Evolutionary conservation across 257 asterid species (phyloP), one percentile per base, ranked within the genome.

Genomic region (Salvia miltiorrhiza): DNA sequence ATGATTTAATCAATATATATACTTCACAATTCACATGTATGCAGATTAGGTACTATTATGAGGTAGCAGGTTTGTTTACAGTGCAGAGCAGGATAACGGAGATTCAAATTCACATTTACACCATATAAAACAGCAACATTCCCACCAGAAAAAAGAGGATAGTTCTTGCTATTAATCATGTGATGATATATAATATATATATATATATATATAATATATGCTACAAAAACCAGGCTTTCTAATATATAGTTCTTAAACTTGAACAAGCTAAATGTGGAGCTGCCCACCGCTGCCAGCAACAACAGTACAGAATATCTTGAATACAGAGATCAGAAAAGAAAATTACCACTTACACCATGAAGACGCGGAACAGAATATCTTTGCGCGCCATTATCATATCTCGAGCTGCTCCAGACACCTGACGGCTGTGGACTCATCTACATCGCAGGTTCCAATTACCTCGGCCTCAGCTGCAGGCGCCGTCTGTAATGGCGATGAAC

Each of bases 331-430:
- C 1, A 24, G 6, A 20, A 21, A 13, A 13, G 26, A 52, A 52
- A 52, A 52, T 19, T 52, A 52, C 58, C 58, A 21, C 57, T 23
- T 8, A 11, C 44, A 33, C 19, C 19, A n/a, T 4, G 21, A 62
- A 13, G 23, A 40, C 5, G 23, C 40, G 9, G 44, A 57, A 14
- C 23, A 60, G n/a, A 16, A 9, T 19, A 40, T 62, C 8, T 37
- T 50, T 9, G 37, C 14, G 30, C 21, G 40, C 28, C 58, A 41
- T 12, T 62, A 59, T 85, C 80, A 88, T 44, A 86, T 79, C 70
- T 82, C 80, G 14, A 86, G 96, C 74, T 83, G 84, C 71, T 85
- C 87, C 78, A 89, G 73, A 76, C 92, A 83, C 70, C 69, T 79
- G 55, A 79, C 74, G 11, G 81, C 94, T n/a, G 82, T 78, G 24